Percentiles rank a stretch among this genome's conserved stretches.
phyloP scores from a whole-genome alignment of 2,329 filamentous ascomycete genomes.

The Apiospora kogelbergensis region DNA sequence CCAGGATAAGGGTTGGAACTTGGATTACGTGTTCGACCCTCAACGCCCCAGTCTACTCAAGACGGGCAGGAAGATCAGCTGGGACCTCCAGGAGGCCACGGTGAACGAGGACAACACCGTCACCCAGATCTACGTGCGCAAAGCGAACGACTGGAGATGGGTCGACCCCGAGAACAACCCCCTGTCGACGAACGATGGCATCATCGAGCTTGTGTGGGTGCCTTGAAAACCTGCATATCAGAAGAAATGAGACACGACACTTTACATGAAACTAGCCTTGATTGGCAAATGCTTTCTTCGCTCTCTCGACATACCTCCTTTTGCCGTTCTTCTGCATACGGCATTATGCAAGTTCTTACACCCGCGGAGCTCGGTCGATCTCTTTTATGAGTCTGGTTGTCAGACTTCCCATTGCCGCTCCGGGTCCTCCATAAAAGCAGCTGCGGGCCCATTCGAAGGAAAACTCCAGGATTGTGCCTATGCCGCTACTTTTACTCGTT shows the following conservation, averaged over 20 bases:
- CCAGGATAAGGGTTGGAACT: slow-evolving; percentile 49
- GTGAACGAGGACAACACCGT: slow-evolving; percentile 50
- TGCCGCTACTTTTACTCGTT: neutral
- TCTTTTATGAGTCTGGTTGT: neutral
- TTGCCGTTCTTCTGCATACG: neutral
- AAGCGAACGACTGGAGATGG: slow-evolving; percentile 54
- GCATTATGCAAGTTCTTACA: neutral
- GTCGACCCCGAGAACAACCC: slow-evolving; percentile 42
- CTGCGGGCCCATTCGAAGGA: neutral
- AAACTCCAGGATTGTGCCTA: neutral
- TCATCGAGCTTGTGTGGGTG: slow-evolving; percentile 59
- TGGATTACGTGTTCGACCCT: slow-evolving; percentile 52
- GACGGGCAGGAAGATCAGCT: slow-evolving; percentile 52
- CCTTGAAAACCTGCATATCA: slow-evolving; percentile 28
- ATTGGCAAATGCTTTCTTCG: slow-evolving; percentile 14
- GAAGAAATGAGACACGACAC: slow-evolving; percentile 20
- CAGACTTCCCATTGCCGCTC: neutral
- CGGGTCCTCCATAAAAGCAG: neutral
- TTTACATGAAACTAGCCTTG: slow-evolving; percentile 14
- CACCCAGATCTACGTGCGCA: slow-evolving; percentile 53
- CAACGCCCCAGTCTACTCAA: slow-evolving; percentile 46
- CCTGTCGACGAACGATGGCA: slow-evolving; percentile 54
- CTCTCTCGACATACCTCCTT: neutral
- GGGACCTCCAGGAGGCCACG: slow-evolving; percentile 53
- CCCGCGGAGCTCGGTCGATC: neutral